Evolutionary conservation across 1,139 yeast species (phyloP), one percentile per base, ranked within the genome.

Genomic region (Pichia sp.): DNA sequence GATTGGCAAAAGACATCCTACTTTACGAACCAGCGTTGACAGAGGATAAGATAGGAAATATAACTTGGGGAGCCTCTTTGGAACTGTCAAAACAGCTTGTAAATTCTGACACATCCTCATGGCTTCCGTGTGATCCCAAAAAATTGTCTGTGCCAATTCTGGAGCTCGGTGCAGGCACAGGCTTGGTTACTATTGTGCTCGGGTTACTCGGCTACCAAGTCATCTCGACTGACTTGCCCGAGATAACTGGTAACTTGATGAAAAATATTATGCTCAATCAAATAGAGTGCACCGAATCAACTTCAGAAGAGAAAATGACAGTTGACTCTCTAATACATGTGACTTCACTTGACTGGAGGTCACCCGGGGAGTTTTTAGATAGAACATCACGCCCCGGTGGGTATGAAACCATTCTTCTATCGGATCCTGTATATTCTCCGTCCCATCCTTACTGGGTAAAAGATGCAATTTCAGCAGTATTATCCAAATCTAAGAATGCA

Each of bases 151-250:
- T 72, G 8, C 75, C 80, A 0, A 76, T 88, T 0, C 68, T 93
- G 13, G 99, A 93, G 63, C 71, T 93, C 23, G 99, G 99, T 0
- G 76, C 98, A 0, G 99, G 99, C 0, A 93, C 99, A 0, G 99
- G 99, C 0, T 71, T 93, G 22, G 87, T 85, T 1, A 97, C 98
- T 0, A 84, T 93, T 43, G 72, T 82, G 0, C 76, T 86, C 52
- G 76, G 78, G 2, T 53, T 72, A 16, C 65, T 77, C 40, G 87
- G 82, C 1, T 75, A 70, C 58, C 53, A 57, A 6, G 75, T 89
- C 0, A 69, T 72, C 16, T 67, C 89, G 37, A 90, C 99, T 0
- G 99, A 93, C 66, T 70, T 93, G 47, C 81, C 83, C 0, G 95
- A 83, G 52, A 91, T 93, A 48, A 74, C 85, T 0, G 81, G 81